Evolutionary conservation across 805 yeast genomes (phyloP), one percentile per base, ranked within the genome.

Genomic region (Starmera quercuum): DNA sequence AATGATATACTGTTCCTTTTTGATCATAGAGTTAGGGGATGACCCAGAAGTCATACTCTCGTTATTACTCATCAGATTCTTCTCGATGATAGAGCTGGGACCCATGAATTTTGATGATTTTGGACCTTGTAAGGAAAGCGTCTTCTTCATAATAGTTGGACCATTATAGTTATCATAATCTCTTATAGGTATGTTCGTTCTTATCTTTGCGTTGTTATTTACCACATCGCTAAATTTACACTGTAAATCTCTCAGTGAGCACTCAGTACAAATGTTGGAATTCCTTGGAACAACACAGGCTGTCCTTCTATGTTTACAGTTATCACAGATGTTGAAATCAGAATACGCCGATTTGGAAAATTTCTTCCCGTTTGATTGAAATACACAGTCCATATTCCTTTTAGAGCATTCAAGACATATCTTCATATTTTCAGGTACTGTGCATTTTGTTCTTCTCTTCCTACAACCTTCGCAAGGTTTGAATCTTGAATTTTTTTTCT

Each of bases 391-490:
- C 31, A 54, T 47, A 7, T 40, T 34, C 33, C 60, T 54, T 14
- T 53, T 49, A 4, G 44, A 37, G 30, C 64, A 59, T 37, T 55
- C 58, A 8, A 46, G 28, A 34, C 64, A 59, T 8, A 40, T 38
- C 12, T 33, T 26, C 1, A 47, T 30, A 4, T 38, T 40, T 8
- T 42, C 49, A 3, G 47, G 47, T 3, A 57, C 41, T n/a, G 49
- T 38, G 27, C 64, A 59, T 37, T 54, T 51, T 0, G 58, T 56
- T 44, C 59, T 62, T 21, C 66, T 50, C 22, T 54, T 46, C n/a
- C 64, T 42, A 35, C 67, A 62, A 7, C 54, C 57, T 29, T 56
- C 50, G 35, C 67, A 62, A 5, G 67, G 67, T 19, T 60, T 51
- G 8, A 51, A 51, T 37, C 61, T 50, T 17, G 46, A 18, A 20